Base-by-base conservation (phyloP, 2,329 filamentous ascomycete species). In the Penicillium frequentans region DNA sequence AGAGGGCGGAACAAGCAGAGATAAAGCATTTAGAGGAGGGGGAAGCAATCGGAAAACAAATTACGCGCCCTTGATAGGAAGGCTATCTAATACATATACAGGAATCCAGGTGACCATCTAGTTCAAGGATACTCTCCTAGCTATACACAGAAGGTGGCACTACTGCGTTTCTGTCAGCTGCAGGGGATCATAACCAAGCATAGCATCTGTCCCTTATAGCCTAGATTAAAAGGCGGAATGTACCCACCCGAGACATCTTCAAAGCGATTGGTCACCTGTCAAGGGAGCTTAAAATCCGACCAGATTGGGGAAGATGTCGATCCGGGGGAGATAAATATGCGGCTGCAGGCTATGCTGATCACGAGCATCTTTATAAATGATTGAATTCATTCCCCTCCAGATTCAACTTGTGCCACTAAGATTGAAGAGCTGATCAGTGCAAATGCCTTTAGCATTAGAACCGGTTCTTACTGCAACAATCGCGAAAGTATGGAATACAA, bases 391-490 rank as follows among this genome's bases (percentile, higher is more conserved):
- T 26, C 26, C 7, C 7, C 26, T 26, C 26, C 24, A 24, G 5
- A 26, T 8, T 26, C 26, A 26, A 26, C 26, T 26, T 26, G 26
- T 26, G 26, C 26, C 10, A 42, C 19, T 42, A 11, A 42, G 1
- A 42, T 4, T 14, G 4, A 23, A 53, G 39, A 10, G 6, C 9
- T 16, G 35, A 53, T 14, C 29, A 35, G 21, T 10, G 54, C 57
- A 35, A 47, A 53, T 8, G 9, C 1, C 11, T 61, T 63, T 59
- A 39, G 5, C 39, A 48, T 43, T 2, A 11, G 27, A 35, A 57
- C 59, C 31, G 13, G 56, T 55, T 55, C 27, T 56, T 44, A 44
- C 54, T 58, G 53, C 49, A 60, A 59, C 27, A 39, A 58, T 45
- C 52, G 54, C 52, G 59, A 59, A 19, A 43, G 56, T 39, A 58